Evolutionary conservation across 345 rosid genomes (phyloP).

Genomic region (Citrus trifoliata): DNA sequence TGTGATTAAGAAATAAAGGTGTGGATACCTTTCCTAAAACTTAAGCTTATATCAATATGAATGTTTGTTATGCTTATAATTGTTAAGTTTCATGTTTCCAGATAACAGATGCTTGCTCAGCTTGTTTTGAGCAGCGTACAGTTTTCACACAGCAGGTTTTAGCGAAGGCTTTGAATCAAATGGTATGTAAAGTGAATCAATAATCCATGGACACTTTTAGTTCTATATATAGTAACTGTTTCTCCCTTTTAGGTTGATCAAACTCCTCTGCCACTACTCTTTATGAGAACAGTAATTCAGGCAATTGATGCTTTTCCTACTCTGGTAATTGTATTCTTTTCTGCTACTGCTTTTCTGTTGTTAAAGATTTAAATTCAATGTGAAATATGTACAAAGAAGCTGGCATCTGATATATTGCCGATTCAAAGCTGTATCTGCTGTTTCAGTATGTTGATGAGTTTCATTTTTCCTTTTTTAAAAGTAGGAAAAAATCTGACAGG

Average conservation of each 20-base stretch:
- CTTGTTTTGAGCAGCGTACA: conserved; percentile 97
- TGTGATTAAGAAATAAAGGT: too few relatives aligned
- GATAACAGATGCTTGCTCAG: conserved; percentile 93
- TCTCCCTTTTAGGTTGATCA: conserved; percentile 76
- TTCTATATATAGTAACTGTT: background rate
- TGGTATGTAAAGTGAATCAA: conserved; percentile 50
- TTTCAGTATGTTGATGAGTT: background rate
- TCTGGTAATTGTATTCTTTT: conserved; percentile 48
- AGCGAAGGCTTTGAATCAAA: conserved; percentile 90
- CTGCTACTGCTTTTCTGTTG: background rate
- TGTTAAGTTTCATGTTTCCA: conserved; percentile 30
- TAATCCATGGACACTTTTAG: background rate
- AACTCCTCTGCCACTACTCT: conserved; percentile 84
- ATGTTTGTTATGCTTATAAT: too few relatives aligned
- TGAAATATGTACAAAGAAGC: background rate
- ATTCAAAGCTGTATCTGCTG: background rate
- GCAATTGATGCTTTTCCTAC: conserved; percentile 94
- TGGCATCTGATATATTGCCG: background rate
- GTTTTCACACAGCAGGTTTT: conserved; percentile 95
- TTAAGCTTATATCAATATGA: too few relatives aligned
- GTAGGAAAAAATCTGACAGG: background rate
- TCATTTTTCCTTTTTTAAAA: background rate
- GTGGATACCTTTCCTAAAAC: too few relatives aligned
- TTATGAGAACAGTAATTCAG: conserved; percentile 98
- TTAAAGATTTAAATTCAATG: background rate